Conservation (phyloP, 768 basidiomycete genomes). For the Suillus placidus region DNA sequence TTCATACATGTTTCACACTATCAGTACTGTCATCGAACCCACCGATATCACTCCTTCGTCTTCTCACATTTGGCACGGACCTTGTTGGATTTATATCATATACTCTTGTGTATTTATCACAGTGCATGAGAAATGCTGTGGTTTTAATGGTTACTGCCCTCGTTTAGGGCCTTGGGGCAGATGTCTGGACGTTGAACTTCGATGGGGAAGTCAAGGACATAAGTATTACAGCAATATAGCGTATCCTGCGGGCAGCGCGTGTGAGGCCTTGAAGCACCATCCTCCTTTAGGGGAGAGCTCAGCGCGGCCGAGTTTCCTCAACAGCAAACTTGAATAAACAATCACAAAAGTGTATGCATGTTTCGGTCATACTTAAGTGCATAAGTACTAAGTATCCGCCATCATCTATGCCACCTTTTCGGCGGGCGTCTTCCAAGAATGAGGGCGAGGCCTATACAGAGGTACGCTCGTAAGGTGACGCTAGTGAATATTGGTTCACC, state of each 20-base stretch:
- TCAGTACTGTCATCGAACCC: neutral
- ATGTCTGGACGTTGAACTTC: neutral
- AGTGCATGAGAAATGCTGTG: neutral
- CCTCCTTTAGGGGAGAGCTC: too few relatives aligned
- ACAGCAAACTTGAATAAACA: neutral
- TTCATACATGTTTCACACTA: slow-evolving; percentile 8
- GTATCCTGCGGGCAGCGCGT: neutral
- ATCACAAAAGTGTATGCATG: neutral
- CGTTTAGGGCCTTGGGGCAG: neutral
- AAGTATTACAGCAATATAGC: neutral
- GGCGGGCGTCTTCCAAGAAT: slow-evolving; percentile 22
- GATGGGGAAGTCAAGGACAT: neutral
- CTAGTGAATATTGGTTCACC: neutral
- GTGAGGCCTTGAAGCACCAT: too few relatives aligned
- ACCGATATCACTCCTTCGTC: slow-evolving; percentile 19
- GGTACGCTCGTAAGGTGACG: slow-evolving; percentile 11
- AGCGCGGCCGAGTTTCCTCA: neutral
- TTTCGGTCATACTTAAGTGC: neutral
- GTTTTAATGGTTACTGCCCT: neutral
- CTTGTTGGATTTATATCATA: slow-evolving; percentile 8
- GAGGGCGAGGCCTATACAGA: slow-evolving; percentile 25
- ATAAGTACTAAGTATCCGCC: neutral
- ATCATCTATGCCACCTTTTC: neutral
- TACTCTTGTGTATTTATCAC: slow-evolving; percentile 9
- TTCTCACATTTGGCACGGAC: slow-evolving; percentile 14